Evolutionary conservation across 2,329 filamentous ascomycete species (phyloP), one percentile per base, ranked within the genome.

Genomic region (Apiospora koreana): DNA sequence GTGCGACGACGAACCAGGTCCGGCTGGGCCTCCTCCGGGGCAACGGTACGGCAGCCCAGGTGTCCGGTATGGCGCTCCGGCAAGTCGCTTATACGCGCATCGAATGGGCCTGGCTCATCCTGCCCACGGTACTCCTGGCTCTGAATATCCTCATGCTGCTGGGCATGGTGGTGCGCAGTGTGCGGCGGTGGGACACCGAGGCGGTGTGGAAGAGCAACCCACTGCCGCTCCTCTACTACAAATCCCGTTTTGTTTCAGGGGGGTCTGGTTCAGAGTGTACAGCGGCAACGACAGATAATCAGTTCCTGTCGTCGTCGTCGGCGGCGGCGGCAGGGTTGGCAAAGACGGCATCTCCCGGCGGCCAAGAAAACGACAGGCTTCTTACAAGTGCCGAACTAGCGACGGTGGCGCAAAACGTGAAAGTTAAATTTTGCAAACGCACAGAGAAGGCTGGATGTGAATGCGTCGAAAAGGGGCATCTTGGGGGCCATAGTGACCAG

Each of bases 211-310:
- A 67, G 42, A 67, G 65, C 42, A 38, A 67, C 7, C 42, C 43
- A 6, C 65, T 67, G 25, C 65, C 43, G 65, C 65, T 67, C 3
- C 25, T 67, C 16, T 48, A 67, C 28, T 67, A 67, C 65, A 67
- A 67, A 14, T 48, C 43, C 28, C 65, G 45, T 14, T 67, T 67
- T 18, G 14, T 46, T 2, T n/a, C n/a, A n/a, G n/a, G n/a, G n/a
- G 42, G 65, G 41, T 41, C 65, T 1, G 14, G 21, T n/a, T n/a
- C n/a, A n/a, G n/a, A n/a, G n/a, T n/a, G n/a, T n/a, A n/a, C n/a
- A n/a, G n/a, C n/a, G n/a, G n/a, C n/a, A n/a, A n/a, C n/a, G n/a
- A n/a, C n/a, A n/a, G n/a, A n/a, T n/a, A n/a, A n/a, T n/a, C n/a
- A n/a, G n/a, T 42, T 25, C 2, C 5, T 23, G 62, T 42, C 62